Evolutionary conservation across 2,329 filamentous ascomycete genomes (phyloP), one percentile per base, ranked within the genome.

Genomic region (Chaetomium strumarium): DNA sequence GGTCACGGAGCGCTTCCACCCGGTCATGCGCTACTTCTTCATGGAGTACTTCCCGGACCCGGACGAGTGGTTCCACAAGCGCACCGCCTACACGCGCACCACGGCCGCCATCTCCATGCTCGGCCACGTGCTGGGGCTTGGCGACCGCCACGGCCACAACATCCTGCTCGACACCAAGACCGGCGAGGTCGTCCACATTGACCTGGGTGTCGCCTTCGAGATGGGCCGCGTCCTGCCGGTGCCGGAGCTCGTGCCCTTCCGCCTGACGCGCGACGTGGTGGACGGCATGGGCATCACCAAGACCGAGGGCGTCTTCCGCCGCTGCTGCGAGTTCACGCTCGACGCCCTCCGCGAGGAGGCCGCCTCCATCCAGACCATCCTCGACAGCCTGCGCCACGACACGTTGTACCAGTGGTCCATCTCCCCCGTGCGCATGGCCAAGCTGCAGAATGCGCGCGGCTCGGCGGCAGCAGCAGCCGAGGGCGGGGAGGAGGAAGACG

Each of bases 261-360:
- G 93, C 0, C 74, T 99, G 49, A 97, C 93, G 10, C 81, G 93
- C 49, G 93, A 99, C 63, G 85, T 99, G 49, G 88, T 97, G 5
- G 95, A 99, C 65, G 95, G 90, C 24, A 96, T 99, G 88, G 93
- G 93, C 29, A 86, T 95, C 60, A 95, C 89, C 2, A 90, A 88
- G 63, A 95, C 91, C 0, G 95, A 99, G 68, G 93, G 93, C 3
- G 90, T 97, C 0, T 99, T 97, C 73, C 83, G 93, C 8, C 83
- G 95, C n/a, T 97, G 92, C 70, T 99, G 93, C 68, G 95, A 99
- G 67, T 97, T 97, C 67, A 97, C 91, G 0, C 81, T 99, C 31
- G 90, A 96, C 57, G 91, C 95, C 1, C 75, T 99, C 34, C 85
- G 93, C n/a, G 88, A 95, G 63, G 93, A 99, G 67, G 88, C 88